phyloP scores from a whole-genome alignment of 306 rosid genomes.

The Gleditsia sinensis region DNA sequence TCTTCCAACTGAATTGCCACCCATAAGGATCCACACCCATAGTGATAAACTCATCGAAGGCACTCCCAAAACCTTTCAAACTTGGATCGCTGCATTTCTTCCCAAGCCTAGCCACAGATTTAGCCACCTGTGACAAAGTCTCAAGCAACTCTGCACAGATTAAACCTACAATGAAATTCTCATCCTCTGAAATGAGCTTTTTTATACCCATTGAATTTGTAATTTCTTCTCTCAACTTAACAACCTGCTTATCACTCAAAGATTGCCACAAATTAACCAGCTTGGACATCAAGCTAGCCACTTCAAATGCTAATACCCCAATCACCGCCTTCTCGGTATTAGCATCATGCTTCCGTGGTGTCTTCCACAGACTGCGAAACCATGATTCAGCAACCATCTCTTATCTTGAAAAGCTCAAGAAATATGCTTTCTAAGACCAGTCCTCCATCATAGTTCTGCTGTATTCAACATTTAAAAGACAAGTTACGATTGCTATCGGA shows the following conservation, averaged over 20 bases:
- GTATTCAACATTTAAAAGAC: conserved; percentile 39
- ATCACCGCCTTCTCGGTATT: conserved; percentile 58
- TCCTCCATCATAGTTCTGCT: conserved; percentile 39
- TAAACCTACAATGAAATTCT: conserved; percentile 56
- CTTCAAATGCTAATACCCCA: conserved; percentile 95
- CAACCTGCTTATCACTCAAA: conserved; percentile 76
- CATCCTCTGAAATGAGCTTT: conserved; percentile 88
- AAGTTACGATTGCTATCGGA: conserved; percentile 11
- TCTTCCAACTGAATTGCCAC: conserved; percentile 70
- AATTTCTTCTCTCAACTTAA: conserved; percentile 76
- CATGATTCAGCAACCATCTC: conserved; percentile 82
- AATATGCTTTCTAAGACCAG: conserved; percentile 42
- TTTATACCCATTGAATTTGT: conserved; percentile 68
- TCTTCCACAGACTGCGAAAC: conserved; percentile 89
- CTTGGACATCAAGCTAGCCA: conserved; percentile 95
- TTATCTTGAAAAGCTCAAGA: conserved; percentile 37
- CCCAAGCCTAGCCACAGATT: conserved; percentile 82
- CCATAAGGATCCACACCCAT: conserved; percentile 63
- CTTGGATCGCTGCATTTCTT: conserved; percentile 78
- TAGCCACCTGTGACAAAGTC: conserved; percentile 70
- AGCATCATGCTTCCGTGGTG: conserved; percentile 62
- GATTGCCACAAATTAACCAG: conserved; percentile 85
- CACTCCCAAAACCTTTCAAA: conserved; percentile 64
- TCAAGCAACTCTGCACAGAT: conserved; percentile 76
- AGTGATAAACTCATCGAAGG: conserved; percentile 58